A percentile compares a stretch with the other conserved stretches of the same genome.
Conservation (phyloP, 2,329 filamentous ascomycete genomes). For the Clonostachys chloroleuca region DNA sequence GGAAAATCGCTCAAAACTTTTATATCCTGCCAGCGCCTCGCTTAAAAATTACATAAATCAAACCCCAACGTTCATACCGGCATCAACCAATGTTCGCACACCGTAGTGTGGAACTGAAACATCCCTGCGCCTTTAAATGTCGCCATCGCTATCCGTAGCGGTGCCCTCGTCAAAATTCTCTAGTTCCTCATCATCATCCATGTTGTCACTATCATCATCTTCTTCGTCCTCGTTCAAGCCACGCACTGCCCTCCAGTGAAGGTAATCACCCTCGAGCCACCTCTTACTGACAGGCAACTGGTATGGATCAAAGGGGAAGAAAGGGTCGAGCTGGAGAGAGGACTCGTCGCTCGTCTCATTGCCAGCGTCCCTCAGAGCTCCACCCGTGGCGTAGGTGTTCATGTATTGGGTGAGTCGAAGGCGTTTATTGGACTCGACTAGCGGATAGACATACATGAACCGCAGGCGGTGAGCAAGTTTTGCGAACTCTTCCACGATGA, state of each 20-base stretch:
- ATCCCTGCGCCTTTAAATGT: conserved; percentile 24
- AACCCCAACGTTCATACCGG: too few relatives aligned
- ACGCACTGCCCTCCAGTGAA: conserved; percentile 72
- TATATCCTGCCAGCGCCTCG: too few relatives aligned
- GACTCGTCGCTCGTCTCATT: conserved; percentile 56
- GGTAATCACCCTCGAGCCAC: conserved; percentile 84
- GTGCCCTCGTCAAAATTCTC: conserved; percentile 41
- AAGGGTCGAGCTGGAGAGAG: conserved; percentile 83
- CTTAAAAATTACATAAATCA: too few relatives aligned
- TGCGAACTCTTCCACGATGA: conserved; percentile 88
- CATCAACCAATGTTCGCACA: too few relatives aligned
- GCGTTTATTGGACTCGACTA: conserved; percentile 90
- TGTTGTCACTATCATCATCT: conserved; percentile 49
- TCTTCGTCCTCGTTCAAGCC: conserved; percentile 59
- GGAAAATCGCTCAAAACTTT: too few relatives aligned
- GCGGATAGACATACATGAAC: conserved; percentile 84
- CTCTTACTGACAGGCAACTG: conserved; percentile 80
- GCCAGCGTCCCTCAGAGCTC: conserved; percentile 45
- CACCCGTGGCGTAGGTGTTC: conserved; percentile 49
- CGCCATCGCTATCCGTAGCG: conserved; percentile 42
- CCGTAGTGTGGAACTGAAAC: conserved; percentile 1
- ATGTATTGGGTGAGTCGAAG: conserved; percentile 72
- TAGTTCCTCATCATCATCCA: conserved; percentile 45
- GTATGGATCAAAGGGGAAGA: conserved; percentile 97
- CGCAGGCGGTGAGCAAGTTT: conserved; percentile 80